Evolutionary conservation across 1,284 basidiomycete species (phyloP).

Genomic region (Malassezia globosa): DNA sequence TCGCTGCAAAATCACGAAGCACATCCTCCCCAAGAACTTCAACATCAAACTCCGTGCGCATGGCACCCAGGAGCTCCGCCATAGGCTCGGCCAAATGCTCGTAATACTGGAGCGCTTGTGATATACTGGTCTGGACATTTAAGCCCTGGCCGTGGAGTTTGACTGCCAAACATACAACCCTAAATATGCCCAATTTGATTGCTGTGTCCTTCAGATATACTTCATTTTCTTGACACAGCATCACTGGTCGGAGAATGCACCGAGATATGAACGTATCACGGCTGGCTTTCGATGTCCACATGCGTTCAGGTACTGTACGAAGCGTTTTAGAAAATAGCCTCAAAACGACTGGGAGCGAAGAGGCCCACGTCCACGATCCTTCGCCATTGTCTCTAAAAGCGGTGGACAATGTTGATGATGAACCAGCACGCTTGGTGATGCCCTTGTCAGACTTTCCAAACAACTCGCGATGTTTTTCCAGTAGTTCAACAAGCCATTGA

Average conservation of each 20-base stretch:
- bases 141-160: conserved; percentile 75
- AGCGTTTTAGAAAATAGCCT: conserved; percentile 29
- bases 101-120: conserved; percentile 82
- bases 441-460: neutral
- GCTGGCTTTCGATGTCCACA: conserved; percentile 33
- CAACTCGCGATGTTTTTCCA: conserved; percentile 28
- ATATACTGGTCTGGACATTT: conserved; percentile 65
- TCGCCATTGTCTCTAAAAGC: conserved; percentile 9
- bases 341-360: conserved; percentile 35
- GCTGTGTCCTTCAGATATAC: conserved; percentile 68
- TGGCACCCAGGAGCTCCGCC: conserved; percentile 72
- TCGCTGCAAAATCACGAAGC: conserved; percentile 67
- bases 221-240: conserved; percentile 75
- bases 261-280: conserved; percentile 40
- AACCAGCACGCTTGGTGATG: conserved; percentile 4
- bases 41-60: conserved; percentile 79
- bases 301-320: conserved; percentile 27
- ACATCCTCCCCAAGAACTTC: conserved; percentile 81
- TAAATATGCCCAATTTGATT: conserved; percentile 67
- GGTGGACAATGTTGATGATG: conserved; percentile 11
- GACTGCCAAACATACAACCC: conserved; percentile 79
- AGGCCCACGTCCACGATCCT: conserved; percentile 25
- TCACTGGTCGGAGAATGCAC: conserved; percentile 57
- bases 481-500: conserved; percentile 36
- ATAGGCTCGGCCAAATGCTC: conserved; percentile 88